Evolutionary conservation across 2,329 filamentous ascomycete genomes (phyloP), one percentile per base, ranked within the genome.

Genomic region (Diaporthe citrichinensis): DNA sequence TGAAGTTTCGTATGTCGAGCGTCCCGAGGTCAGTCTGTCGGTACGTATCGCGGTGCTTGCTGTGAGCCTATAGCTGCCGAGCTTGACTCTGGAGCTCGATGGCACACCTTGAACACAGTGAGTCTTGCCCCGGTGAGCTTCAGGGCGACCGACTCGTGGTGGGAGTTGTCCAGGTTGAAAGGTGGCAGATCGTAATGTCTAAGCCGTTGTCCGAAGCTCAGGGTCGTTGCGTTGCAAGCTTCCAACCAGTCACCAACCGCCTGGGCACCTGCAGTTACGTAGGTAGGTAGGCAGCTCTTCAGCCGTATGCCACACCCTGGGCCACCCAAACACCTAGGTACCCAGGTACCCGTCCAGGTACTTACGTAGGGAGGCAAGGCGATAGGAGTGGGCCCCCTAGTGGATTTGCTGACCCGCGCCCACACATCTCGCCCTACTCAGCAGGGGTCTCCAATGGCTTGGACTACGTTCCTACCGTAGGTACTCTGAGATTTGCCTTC

Each of bases 151-250:
- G 65, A 25, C 65, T 69, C 8, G 65, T 69, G 46, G n/a, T 55
- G 65, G 65, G 9, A 69, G 65, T 17, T 39, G 46, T 49, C 23
- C 23, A 53, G 31, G 46, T 68, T 69, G 65, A 41, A 55, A 69
- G 49, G 49, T 55, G 65, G 49, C 65, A 69, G 65, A 55, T 69
- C 31, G 46, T 12, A 53, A 53, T 53, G 65, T 69, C 49, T 55
- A 69, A 69, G 65, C 65, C 65, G 65, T 39, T 39, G 65, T 68
- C 65, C 36, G 46, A 39, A 68, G 65, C 62, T 49, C 62, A 67
- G 62, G 44, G 62, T 51, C 44, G 46, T 53, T 53, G 65, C 49
- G 65, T 39, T 68, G 65, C 65, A 68, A 67, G 46, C 65, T 53
- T 39, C 46, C 62, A 53, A 68, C 46, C 62, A 68, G 28, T 65